Conservation (phyloP, 106 monocot species). For the Chionographis japonica region DNA sequence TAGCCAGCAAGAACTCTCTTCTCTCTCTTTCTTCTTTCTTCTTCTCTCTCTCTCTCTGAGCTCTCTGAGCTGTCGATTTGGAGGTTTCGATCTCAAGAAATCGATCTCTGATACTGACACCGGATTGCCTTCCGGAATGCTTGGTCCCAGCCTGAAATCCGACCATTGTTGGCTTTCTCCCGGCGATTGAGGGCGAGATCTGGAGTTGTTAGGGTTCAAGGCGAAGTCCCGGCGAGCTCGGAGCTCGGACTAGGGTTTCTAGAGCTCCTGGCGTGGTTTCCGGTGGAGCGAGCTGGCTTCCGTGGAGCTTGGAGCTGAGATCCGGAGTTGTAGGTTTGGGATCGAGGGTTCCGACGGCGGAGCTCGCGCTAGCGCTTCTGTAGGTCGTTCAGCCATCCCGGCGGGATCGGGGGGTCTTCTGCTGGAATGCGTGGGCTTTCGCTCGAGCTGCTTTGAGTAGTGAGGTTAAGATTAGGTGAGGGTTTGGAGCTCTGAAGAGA, state of each 20-base stretch:
- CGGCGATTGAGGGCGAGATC: background rate
- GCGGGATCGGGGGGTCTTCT: no score
- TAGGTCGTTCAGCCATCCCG: no score
- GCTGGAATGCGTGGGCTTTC: no score
- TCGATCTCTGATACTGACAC: background rate
- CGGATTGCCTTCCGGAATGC: background rate
- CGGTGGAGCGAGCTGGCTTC: background rate
- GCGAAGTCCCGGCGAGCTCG: background rate
- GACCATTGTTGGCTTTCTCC: no score
- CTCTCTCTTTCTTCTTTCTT: background rate
- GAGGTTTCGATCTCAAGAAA: background rate
- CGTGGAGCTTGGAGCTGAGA: background rate
- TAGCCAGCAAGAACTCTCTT: background rate
- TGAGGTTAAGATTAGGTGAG: no score
- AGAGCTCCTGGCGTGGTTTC: background rate
- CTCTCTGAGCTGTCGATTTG: background rate
- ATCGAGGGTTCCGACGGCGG: background rate
- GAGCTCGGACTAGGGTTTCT: background rate
- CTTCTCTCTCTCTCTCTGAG: background rate
- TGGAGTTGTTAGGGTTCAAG: slow-evolving; percentile 1
- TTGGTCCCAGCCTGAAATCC: background rate
- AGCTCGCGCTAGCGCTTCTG: no score
- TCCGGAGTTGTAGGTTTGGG: background rate
- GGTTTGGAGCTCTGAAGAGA: no score
- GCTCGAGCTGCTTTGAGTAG: no score